phyloP scores from a whole-genome alignment of 805 yeast genomes.

The Lipomyces starkeyi region DNA sequence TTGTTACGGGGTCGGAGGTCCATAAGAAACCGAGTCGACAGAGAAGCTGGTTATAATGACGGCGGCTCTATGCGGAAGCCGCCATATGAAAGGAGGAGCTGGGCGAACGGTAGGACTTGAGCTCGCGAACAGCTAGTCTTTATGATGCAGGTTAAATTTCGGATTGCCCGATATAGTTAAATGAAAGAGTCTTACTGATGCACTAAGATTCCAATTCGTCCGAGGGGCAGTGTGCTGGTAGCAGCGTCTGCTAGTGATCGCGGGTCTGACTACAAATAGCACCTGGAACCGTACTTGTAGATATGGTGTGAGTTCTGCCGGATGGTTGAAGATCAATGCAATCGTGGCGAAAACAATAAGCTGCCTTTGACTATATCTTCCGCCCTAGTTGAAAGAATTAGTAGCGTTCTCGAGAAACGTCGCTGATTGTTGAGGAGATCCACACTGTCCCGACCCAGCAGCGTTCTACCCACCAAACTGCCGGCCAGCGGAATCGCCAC shows the following conservation, averaged over 20 bases:
- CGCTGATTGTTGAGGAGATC: neutral
- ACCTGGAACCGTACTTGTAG: neutral
- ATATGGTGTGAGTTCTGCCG: neutral
- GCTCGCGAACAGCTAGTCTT: neutral
- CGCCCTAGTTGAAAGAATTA: neutral
- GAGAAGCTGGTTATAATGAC: neutral
- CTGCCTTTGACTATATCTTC: neutral
- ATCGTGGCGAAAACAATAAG: neutral
- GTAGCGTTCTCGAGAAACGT: neutral
- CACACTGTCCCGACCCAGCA: neutral
- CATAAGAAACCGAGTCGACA: slow-evolving; percentile 21
- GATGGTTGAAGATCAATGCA: neutral
- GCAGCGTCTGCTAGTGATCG: neutral
- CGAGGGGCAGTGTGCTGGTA: neutral
- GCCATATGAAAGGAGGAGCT: slow-evolving; percentile 7
- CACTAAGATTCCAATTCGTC: neutral
- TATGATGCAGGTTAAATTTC: neutral
- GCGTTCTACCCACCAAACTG: neutral
- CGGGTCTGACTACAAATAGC: slow-evolving; percentile 10
- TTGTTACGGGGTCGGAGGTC: slow-evolving; percentile 26
- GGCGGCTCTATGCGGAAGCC: slow-evolving; percentile 6
- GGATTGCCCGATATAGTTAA: neutral
- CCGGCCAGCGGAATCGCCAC: neutral
- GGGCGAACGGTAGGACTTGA: neutral
- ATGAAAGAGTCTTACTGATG: neutral